A percentile compares a stretch with the other conserved stretches of the same genome.
Conservation (phyloP, 305 asterid species). For the Fraxinus sp. region DNA sequence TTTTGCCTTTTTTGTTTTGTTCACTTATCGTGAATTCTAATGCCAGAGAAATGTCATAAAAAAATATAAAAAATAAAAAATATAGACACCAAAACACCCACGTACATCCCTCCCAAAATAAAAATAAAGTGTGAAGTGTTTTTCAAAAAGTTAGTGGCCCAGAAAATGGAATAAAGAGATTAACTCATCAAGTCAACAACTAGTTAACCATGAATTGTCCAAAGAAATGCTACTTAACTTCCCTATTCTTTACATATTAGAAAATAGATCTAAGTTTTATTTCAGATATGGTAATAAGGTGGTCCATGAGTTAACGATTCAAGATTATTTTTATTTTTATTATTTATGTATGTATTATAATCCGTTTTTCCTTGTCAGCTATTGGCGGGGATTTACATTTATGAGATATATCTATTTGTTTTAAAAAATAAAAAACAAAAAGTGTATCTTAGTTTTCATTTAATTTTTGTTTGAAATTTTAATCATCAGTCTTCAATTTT, state of each 20-base stretch:
- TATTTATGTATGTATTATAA: too few relatives aligned
- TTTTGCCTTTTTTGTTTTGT: background rate
- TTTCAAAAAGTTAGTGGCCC: background rate
- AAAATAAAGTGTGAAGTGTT: background rate
- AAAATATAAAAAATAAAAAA: too few relatives aligned
- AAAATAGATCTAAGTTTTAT: background rate
- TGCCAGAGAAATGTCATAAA: background rate
- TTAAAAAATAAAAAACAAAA: too few relatives aligned
- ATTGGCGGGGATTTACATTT: background rate
- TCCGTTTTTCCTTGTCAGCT: background rate
- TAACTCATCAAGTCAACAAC: background rate
- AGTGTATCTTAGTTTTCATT: background rate
- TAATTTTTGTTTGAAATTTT: background rate
- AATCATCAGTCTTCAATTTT: background rate
- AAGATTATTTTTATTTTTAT: too few relatives aligned
- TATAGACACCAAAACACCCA: background rate
- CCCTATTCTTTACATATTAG: background rate
- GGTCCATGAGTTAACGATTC: background rate
- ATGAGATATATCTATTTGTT: background rate
- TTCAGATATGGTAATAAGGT: too few relatives aligned
- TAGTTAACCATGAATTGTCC: too few relatives aligned
- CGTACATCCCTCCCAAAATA: background rate
- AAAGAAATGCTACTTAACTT: background rate
- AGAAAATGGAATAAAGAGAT: background rate
- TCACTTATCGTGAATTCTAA: background rate